Conservation (phyloP, 768 basidiomycete species). For the Trichaptum fuscoviolaceum region DNA sequence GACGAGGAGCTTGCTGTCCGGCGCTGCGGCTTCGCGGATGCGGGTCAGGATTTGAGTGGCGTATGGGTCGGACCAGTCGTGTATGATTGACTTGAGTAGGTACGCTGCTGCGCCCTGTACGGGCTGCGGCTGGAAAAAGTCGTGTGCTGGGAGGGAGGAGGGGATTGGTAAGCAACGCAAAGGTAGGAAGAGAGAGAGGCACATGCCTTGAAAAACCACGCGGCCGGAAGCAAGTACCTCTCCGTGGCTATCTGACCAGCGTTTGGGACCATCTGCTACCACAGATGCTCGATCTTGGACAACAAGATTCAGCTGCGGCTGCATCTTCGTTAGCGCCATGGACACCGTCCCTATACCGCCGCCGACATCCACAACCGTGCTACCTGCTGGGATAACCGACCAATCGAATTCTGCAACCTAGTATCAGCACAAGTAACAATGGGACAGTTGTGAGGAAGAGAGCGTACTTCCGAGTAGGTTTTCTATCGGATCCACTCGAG, state of each 20-base stretch:
- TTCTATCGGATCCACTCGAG: background rate
- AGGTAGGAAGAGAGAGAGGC: background rate
- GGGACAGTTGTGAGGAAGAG: background rate
- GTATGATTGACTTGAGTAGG: constrained; percentile 63
- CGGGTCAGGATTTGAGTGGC: constrained; percentile 41
- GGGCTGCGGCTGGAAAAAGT: constrained; percentile 68
- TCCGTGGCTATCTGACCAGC: constrained; percentile 49
- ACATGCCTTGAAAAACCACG: constrained; percentile 49
- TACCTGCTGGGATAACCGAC: background rate
- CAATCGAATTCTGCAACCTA: background rate
- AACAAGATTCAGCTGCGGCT: constrained; percentile 31
- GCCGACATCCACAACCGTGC: constrained; percentile 34
- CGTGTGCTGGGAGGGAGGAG: constrained; percentile 44
- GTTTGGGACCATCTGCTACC: constrained; percentile 8
- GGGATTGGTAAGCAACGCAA: background rate
- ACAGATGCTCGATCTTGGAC: constrained; percentile 27
- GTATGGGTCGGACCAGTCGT: constrained; percentile 71
- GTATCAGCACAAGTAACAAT: background rate
- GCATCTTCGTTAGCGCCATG: constrained; percentile 27
- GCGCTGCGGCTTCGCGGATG: constrained; percentile 34
- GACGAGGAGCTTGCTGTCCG: constrained; percentile 56
- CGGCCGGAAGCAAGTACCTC: constrained; percentile 50
- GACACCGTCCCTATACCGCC: constrained; percentile 34
- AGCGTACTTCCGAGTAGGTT: background rate
- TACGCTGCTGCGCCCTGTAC: constrained; percentile 44